Base-by-base conservation (phyloP, 148 eudicot genomes). In the Fagopyrum esculentum region DNA sequence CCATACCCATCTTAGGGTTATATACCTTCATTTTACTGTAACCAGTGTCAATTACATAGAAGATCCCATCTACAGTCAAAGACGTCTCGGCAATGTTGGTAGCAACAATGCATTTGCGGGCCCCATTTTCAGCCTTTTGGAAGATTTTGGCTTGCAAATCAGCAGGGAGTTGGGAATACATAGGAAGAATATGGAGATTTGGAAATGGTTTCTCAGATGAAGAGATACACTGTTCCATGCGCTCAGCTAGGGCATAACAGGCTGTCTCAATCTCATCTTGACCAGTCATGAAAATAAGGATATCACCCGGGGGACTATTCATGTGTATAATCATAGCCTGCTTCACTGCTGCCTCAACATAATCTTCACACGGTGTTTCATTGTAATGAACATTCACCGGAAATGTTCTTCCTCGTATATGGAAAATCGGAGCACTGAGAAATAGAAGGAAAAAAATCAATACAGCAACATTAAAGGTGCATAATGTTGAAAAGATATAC, bases 1-100 rank as follows among this genome's bases (percentile, higher is more conserved):
- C 98, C 98, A 95, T 95, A 77, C 98, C 97, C 97, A 95, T 95
- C 73, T 92, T 84, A 1, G 98, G 97, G 75, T 95, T 95, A 79
- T 95, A 95, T 16, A 95, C 98, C 83, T 95, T 95, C 90, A 95
- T 90, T 79, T 95, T 95, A 45, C 96, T 88, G 69, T 95, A 95
- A 12, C 98, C 98, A 0, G 98, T 92, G 83, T 95, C 98, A 70
- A 95, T 95, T 47, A 95, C 97, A 64, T 95, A 92, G 68, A 77
- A 90, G 70, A 95, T 95, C 19, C 98, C 97, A 75, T 95, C 97
- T 0, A 95, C 97, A 0, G 98, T 95, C 66, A 95, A 77, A 59
- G 98, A 95, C 26, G 98, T 95, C 84, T 95, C 98, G 0, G 98
- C 98, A 75, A 95, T 92, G 66, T 95, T 95, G 35, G 98, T 95